Evolutionary conservation across 306 rosid genomes (phyloP).

Genomic region (Luffa aegyptiaca): DNA sequence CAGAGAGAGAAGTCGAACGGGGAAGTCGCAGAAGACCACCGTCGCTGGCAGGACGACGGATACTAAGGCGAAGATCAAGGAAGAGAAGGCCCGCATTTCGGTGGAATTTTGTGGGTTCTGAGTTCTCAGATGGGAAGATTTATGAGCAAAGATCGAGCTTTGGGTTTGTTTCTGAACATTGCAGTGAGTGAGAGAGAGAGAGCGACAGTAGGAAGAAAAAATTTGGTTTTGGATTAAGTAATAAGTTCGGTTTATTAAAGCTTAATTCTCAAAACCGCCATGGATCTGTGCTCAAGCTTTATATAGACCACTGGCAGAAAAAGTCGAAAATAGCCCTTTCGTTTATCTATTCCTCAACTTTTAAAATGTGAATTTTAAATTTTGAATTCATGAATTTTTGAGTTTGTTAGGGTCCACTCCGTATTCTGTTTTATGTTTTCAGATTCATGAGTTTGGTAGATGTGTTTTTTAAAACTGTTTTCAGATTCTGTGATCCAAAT

Average conservation of each 20-base stretch:
- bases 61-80: conserved; percentile 18
- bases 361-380: too few relatives aligned
- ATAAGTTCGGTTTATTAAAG: not conserved
- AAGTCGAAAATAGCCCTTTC: not conserved
- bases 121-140: conserved; percentile 1
- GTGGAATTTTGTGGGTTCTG: not conserved
- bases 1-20: conserved; percentile 38
- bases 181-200: conserved; percentile 9
- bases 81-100: conserved; percentile 36
- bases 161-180: conserved; percentile 31
- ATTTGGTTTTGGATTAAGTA: not conserved
- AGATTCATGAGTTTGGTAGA: too few relatives aligned
- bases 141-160: conserved; percentile 20
- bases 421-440: too few relatives aligned
- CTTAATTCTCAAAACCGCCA: not conserved
- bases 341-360: not conserved
- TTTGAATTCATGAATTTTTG: too few relatives aligned
- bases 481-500: too few relatives aligned
- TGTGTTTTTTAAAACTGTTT: too few relatives aligned
- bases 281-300: not conserved
- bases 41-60: conserved; percentile 15
- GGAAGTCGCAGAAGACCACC: conserved; percentile 31
- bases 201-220: not conserved
- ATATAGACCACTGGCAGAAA: not conserved
- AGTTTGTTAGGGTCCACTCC: too few relatives aligned